Base-by-base conservation (phyloP, 192 early-diverging fungal species). In the Podila clonocystis region DNA sequence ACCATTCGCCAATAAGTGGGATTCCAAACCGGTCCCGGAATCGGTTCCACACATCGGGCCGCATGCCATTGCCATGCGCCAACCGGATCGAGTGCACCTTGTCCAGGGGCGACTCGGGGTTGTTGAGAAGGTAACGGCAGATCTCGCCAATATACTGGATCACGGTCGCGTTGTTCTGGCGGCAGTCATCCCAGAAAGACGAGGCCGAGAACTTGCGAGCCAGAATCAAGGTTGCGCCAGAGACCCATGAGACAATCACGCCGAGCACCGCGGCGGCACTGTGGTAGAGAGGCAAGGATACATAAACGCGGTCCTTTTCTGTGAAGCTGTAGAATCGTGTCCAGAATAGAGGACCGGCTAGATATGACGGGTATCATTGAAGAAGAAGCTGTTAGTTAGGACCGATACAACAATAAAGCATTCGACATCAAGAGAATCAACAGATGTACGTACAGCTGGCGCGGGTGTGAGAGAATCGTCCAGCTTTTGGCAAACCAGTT, bases 91-190 rank as follows among this genome's bases (percentile, higher is more conserved):
- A 70, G 58, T 93, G 92, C 9, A 75, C 62, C 31, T 82, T 86
- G 24, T 92, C 91, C n/a, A 76, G 49, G 12, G 88, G 79, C n/a
- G 75, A 74, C 11, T 80, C 61, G 6, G 91, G 89, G 28, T 75
- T 70, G 61, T 74, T 80, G 8, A 93, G 57, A 28, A 94, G 75
- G 63, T 91, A 94, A 50, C 93, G 85, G 49, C 88, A 89, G 34
- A 93, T 86, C 67, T 93, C 92, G 24, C 92, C 91, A 82, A 92
- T 91, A 50, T 92, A 91, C 72, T 78, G 76, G 48, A 89, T 85
- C 28, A 79, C 82, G 2, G 83, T 86, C 41, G 67, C 88, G 13
- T 85, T 71, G 63, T 85, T 70, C 45, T 63, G 57, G 6, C 82
- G 74, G 69, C 85, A 86, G 19, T 89, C 88, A 5, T 89, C 74